A percentile compares a stretch with the other conserved stretches of the same genome.
Evolutionary conservation across 371 early-diverging fungal species (phyloP).

Genomic region (Zopfochytrium polystomum): DNA sequence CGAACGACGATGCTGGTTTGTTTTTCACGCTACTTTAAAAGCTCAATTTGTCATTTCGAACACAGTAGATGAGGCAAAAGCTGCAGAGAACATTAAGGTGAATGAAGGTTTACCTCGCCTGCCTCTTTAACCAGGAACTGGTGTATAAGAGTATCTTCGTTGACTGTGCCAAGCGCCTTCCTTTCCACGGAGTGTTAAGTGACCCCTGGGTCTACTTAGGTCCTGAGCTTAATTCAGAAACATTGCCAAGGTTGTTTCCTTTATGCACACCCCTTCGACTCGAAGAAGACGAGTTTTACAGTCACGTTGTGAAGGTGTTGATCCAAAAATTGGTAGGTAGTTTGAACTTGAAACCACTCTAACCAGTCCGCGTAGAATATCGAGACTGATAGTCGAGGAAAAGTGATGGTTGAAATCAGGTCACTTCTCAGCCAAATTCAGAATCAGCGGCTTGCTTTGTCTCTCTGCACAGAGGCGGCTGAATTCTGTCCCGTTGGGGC

Average conservation of each 20-base stretch:
- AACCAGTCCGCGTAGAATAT: too few species aligned
- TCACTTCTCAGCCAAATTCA: conserved; percentile 29
- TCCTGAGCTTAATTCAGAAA: conserved; percentile 45
- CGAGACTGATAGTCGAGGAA: too few species aligned
- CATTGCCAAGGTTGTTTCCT: conserved; percentile 46
- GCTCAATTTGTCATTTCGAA: not conserved
- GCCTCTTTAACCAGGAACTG: not conserved
- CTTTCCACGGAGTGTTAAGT: conserved; percentile 50
- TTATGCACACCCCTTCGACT: conserved; percentile 47
- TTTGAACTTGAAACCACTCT: too few species aligned
- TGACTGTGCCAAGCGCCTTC: conserved; percentile 47
- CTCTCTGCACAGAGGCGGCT: conserved; percentile 28
- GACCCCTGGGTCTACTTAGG: conserved; percentile 42
- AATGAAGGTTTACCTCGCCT: not conserved
- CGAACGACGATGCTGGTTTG: conserved; percentile 12
- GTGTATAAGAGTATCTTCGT: conserved; percentile 32
- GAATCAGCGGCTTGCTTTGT: conserved; percentile 26
- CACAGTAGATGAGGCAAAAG: not conserved
- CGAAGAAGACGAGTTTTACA: conserved; percentile 51
- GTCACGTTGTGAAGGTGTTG: conserved; percentile 45
- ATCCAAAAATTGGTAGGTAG: conserved; percentile 30
- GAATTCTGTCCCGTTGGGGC: conserved; percentile 39
- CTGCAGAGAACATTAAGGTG: not conserved
- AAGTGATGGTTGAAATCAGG: conserved; percentile 35
- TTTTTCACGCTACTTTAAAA: not conserved